Percentiles rank a stretch among this genome's conserved stretches.
phyloP scores from a whole-genome alignment of 371 early-diverging fungal species.

The Zancudomyces culisetae region DNA sequence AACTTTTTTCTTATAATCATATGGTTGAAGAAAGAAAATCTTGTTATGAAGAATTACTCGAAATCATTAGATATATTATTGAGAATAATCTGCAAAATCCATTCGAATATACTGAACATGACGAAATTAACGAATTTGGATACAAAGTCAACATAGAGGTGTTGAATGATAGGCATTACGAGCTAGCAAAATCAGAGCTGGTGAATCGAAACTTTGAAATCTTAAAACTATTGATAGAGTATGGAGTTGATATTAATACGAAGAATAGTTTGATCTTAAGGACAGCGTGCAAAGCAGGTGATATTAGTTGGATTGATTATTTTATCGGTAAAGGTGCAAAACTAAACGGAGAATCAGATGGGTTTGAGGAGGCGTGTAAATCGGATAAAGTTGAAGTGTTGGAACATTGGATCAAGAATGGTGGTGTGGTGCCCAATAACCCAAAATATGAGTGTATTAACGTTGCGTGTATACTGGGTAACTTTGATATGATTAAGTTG shows the following conservation, averaged over 20 bases:
- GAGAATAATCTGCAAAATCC: too few species aligned
- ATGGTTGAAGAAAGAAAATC: too few species aligned
- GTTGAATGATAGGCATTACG: too few species aligned
- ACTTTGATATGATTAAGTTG: not conserved
- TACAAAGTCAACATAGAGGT: too few species aligned
- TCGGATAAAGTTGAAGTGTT: not conserved
- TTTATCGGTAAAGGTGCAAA: not conserved
- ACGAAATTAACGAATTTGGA: too few species aligned
- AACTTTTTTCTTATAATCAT: too few species aligned
- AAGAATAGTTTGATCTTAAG: not conserved
- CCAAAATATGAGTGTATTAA: not conserved
- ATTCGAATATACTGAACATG: too few species aligned
- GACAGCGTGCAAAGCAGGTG: not conserved
- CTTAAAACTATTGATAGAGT: not conserved
- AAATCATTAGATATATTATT: too few species aligned
- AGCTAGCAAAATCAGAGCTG: too few species aligned
- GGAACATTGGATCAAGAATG: not conserved
- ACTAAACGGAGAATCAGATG: not conserved
- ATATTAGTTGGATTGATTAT: not conserved
- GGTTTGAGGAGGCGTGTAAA: not conserved
- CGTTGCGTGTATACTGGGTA: not conserved
- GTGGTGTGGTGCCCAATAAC: not conserved
- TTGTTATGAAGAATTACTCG: too few species aligned
- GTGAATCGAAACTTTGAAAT: not conserved
- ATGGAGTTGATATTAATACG: not conserved